Percentiles rank a stretch among this genome's conserved stretches.
Conservation (phyloP, 176 grass and related monocot species). For the Oropetium thomaeum region DNA sequence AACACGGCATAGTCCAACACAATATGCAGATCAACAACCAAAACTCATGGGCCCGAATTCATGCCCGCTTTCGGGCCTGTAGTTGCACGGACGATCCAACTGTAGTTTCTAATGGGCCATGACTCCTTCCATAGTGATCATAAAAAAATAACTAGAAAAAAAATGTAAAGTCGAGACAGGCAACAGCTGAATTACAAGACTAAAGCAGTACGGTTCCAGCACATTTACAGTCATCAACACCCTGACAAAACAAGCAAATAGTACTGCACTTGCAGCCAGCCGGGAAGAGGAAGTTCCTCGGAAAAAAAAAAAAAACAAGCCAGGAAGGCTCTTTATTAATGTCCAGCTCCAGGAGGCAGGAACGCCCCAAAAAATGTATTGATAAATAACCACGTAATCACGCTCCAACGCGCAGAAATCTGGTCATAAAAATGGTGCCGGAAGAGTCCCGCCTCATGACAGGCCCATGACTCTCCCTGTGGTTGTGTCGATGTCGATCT, state of each 20-base stretch:
- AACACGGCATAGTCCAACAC: no score
- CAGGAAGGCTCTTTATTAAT: neutral
- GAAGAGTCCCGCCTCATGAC: constrained; percentile 38
- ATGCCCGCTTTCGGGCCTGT: no score
- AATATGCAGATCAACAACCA: no score
- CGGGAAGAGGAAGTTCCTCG: no score
- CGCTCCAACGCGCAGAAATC: neutral
- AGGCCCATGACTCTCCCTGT: constrained; percentile 75
- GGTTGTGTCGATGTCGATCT: constrained; percentile 75
- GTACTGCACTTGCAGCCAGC: neutral
- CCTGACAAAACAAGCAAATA: neutral
- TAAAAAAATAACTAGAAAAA: no score
- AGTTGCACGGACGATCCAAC: neutral
- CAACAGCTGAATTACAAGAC: neutral
- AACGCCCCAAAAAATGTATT: neutral
- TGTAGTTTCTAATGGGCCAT: no score
- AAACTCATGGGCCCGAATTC: no score
- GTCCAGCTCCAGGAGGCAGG: constrained; percentile 27
- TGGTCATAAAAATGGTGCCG: neutral
- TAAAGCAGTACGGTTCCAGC: constrained; percentile 1
- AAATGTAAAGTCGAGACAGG: neutral
- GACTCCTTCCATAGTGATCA: neutral
- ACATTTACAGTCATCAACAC: constrained; percentile 15
- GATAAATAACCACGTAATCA: neutral
- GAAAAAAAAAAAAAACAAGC: no score